Evolutionary conservation across 108 stramenopile genomes (phyloP).

Genomic region (Tribonema minus): DNA sequence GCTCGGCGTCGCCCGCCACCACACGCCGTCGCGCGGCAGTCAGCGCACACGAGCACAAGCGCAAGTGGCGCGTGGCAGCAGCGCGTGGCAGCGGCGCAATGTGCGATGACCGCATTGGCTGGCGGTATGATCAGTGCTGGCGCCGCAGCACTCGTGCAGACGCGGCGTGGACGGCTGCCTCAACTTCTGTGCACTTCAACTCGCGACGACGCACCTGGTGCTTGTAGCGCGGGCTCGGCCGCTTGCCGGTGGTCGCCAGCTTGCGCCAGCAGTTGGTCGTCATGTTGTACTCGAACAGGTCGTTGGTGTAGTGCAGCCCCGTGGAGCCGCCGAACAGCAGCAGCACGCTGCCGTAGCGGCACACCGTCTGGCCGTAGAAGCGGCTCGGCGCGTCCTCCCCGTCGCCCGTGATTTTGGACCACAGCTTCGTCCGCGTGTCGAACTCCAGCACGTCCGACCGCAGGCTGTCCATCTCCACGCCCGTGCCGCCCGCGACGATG

Average conservation of each 20-base stretch:
- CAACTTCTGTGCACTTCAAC: no score
- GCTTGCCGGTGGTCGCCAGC: slow-evolving; percentile 18
- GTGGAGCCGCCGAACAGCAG: slow-evolving; percentile 46
- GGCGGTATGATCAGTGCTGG: no score
- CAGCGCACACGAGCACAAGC: no score
- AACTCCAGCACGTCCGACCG: slow-evolving; percentile 43
- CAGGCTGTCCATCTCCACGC: slow-evolving; percentile 46
- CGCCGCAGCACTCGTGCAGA: no score
- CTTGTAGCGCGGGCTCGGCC: slow-evolving; percentile 42
- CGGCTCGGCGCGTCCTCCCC: slow-evolving; percentile 35
- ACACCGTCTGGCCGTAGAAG: slow-evolving; percentile 45
- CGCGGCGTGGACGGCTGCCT: no score
- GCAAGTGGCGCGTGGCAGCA: no score
- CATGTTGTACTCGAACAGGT: slow-evolving; percentile 46
- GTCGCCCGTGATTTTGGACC: slow-evolving; percentile 13
- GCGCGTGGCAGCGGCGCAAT: no score
- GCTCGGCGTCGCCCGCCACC: no score
- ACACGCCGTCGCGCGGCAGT: no score
- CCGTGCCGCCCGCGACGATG: slow-evolving; percentile 40
- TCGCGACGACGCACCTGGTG: slow-evolving; percentile 16
- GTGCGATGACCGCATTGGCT: no score
- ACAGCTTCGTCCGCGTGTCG: slow-evolving; percentile 14
- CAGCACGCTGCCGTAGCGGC: slow-evolving; percentile 22
- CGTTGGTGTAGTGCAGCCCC: slow-evolving; percentile 42
- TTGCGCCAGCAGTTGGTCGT: slow-evolving; percentile 15